A percentile compares a stretch with the other conserved stretches of the same genome.
phyloP scores from a whole-genome alignment of 2,329 filamentous ascomycete species.

The Paecilomyces formosus region DNA sequence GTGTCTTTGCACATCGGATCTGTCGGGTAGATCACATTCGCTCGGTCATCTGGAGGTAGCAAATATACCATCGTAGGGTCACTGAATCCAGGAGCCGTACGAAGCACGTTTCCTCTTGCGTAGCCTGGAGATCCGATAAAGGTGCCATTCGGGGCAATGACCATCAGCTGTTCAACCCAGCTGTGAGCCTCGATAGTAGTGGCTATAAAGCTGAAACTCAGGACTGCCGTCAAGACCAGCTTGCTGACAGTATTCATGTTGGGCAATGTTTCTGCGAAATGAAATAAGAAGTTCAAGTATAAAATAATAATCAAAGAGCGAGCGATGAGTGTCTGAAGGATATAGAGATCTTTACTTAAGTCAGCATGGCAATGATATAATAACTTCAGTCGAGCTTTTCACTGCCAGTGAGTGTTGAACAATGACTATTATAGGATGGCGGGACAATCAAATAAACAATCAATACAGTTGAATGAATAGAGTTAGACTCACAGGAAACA shows the following conservation, averaged over 20 bases:
- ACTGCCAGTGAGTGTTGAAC: neutral
- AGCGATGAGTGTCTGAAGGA: neutral
- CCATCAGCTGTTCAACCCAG: conserved; percentile 72
- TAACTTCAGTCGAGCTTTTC: neutral
- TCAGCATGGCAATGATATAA: conserved; percentile 1
- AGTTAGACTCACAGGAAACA: neutral
- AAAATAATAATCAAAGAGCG: neutral
- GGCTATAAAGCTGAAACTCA: conserved; percentile 21
- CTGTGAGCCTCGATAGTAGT: conserved; percentile 52
- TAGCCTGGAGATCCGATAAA: conserved; percentile 67
- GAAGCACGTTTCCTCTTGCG: conserved; percentile 60
- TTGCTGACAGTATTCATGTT: conserved; percentile 3
- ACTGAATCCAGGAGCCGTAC: conserved; percentile 48
- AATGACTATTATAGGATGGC: neutral
- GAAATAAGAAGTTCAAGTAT: neutral
- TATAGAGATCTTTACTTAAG: conserved; percentile 2
- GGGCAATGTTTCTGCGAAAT: neutral
- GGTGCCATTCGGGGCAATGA: conserved; percentile 65
- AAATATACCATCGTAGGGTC: conserved; percentile 57
- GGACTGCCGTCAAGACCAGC: conserved; percentile 7
- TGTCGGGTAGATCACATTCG: conserved; percentile 39
- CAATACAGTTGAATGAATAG: neutral
- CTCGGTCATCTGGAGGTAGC: conserved; percentile 49
- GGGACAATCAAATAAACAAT: neutral
- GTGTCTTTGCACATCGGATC: conserved; percentile 57